These are phyloP conservation scores for Ogataea pignaliae DNA, from an alignment of 805 yeast genomes.

Conservation along the genomic window DNA sequence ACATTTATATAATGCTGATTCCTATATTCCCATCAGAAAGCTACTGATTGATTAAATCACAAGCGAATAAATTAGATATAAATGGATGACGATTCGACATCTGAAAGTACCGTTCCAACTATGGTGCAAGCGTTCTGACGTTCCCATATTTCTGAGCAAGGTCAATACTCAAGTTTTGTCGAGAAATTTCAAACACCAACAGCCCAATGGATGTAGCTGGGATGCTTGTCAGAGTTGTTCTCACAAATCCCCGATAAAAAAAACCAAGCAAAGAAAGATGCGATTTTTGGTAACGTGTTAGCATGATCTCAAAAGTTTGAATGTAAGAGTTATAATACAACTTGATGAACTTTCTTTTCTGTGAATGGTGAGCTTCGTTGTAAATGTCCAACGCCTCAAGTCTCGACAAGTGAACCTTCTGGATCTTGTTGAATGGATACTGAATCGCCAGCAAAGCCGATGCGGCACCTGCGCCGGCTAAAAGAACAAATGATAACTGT, in stretches of 20 bases:
- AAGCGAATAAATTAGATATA: too few species aligned
- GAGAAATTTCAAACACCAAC: conserved; percentile 75
- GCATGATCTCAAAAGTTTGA: conserved; percentile 64
- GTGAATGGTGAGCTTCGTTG: conserved; percentile 32
- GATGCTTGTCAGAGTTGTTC: conserved; percentile 67
- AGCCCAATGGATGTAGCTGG: conserved; percentile 90
- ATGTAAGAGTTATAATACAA: conserved; percentile 71
- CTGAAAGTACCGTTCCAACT: too few species aligned
- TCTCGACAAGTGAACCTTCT: conserved; percentile 71
- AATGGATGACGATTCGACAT: too few species aligned
- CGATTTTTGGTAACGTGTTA: conserved; percentile 50
- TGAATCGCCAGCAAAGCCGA: conserved; percentile 70
- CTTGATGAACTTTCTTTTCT: conserved; percentile 31
- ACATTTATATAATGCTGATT: too few species aligned
- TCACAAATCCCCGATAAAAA: conserved; percentile 73
- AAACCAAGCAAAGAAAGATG: conserved; percentile 55
- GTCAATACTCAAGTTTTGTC: conserved; percentile 37
- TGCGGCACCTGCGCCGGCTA: conserved; percentile 90
- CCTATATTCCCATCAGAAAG: too few species aligned
- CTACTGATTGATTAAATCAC: too few species aligned
- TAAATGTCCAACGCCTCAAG: conserved; percentile 74
- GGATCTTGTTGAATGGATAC: conserved; percentile 77
- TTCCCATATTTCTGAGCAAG: conserved; percentile 3
- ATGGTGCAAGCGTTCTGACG: too few species aligned
- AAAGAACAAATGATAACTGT: conserved; percentile 62